Conservation (phyloP, 139 green algal species). For the Chlamydomonas sp. region DNA sequence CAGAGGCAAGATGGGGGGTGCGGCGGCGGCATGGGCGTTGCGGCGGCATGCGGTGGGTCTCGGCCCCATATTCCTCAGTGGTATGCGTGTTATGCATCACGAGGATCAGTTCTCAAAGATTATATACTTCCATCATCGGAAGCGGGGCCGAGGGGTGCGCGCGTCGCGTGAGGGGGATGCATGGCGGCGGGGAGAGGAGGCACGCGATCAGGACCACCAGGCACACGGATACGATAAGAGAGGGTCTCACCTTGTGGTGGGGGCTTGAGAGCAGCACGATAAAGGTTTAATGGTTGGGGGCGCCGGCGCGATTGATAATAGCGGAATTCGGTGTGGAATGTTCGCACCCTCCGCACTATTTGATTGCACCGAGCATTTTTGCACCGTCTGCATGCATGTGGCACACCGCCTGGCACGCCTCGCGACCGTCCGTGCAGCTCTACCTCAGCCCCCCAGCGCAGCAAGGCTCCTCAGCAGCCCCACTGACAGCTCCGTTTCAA, state of each 20-base stretch:
- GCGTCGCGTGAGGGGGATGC: not conserved
- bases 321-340: too few species aligned
- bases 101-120: conserved; percentile 10
- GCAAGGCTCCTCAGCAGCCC: not conserved
- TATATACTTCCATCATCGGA: not conserved
- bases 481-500: not conserved
- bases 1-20: not conserved
- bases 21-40: too few species aligned
- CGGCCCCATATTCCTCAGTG: too few species aligned
- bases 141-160: too few species aligned
- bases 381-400: too few species aligned
- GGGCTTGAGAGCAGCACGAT: not conserved
- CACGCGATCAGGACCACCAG: not conserved
- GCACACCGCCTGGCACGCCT: not conserved
- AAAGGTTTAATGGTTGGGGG: too few species aligned
- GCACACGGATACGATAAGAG: not conserved
- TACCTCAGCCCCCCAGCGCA: not conserved
- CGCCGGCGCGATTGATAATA: too few species aligned
- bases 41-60: too few species aligned
- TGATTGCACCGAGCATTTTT: too few species aligned
- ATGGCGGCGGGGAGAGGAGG: not conserved
- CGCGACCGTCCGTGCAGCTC: not conserved
- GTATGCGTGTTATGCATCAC: conserved; percentile 1
- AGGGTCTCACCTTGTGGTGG: not conserved
- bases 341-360: too few species aligned